Evolutionary conservation across 805 yeast genomes (phyloP).

Genomic region (Torulaspora maleeae): DNA sequence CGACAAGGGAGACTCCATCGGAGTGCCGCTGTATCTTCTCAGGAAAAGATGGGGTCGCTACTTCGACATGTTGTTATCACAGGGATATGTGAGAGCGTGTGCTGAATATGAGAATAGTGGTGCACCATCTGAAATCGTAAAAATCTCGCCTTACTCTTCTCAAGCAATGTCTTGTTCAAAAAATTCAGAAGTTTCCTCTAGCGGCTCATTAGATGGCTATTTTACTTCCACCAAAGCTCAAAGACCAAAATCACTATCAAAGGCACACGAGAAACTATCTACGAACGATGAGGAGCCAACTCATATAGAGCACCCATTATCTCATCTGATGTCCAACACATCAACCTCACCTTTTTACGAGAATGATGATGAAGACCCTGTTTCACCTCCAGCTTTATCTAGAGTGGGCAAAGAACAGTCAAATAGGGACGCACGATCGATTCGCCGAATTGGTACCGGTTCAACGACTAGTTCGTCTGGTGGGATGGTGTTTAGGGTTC

Average conservation of each 20-base stretch:
- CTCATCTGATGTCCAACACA: slow-evolving; percentile 3
- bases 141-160: slow-evolving; percentile 16
- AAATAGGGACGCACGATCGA: slow-evolving; percentile 6
- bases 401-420: slow-evolving; percentile 1
- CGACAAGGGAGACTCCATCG: slow-evolving; percentile 63
- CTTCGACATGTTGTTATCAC: slow-evolving; percentile 56
- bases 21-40: slow-evolving; percentile 55
- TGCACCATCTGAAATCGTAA: slow-evolving; percentile 14
- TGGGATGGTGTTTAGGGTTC: slow-evolving; percentile 53
- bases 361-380: slow-evolving; percentile 19
- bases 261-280: background rate
- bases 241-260: slow-evolving; percentile 6
- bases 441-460: slow-evolving; percentile 13
- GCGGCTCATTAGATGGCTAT: slow-evolving; percentile 15
- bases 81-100: slow-evolving; percentile 58
- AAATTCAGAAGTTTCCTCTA: slow-evolving; percentile 17
- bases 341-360: slow-evolving; percentile 8
- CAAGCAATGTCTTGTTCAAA: slow-evolving; percentile 10
- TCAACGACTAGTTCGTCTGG: slow-evolving; percentile 32
- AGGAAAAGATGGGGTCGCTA: slow-evolving; percentile 75
- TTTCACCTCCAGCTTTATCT: slow-evolving; percentile 14
- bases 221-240: slow-evolving; percentile 8
- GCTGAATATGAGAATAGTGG: slow-evolving; percentile 29
- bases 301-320: slow-evolving; percentile 1
- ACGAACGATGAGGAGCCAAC: background rate